Evolutionary conservation across 441 rosid species (phyloP), one percentile per base, ranked within the genome.

Genomic region (Hura crepitans): DNA sequence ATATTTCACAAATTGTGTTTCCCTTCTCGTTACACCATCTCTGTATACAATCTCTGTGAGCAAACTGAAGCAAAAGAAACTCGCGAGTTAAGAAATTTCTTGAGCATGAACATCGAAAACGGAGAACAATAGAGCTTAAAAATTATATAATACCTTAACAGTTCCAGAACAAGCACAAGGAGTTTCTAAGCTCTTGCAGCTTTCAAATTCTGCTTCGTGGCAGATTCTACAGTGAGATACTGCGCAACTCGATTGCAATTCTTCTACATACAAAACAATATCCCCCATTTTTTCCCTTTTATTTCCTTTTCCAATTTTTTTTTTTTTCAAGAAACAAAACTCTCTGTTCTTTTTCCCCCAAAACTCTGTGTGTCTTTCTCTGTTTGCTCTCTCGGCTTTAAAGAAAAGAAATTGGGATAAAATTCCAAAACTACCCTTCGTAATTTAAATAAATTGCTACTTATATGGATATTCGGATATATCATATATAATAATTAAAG

Each of bases 1-100:
- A 94, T 27, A 94, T 86, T 86, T 94, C 99, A 64, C 97, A 94
- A 66, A 79, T 85, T 17, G 91, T 89, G 83, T 85, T 90, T 63
- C 99, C 97, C 82, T 94, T 94, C 84, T 91, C 97, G 70, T 91
- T 55, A 22, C 97, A 91, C 99, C 99, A 94, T 74, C 96, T 85
- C 89, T 94, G 97, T 78, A 92, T 90, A 63, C 99, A 92, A 76
- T 86, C 90, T 81, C 97, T 89, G 58, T 92, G 99, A 0, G 97
- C 97, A 70, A 81, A 94, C 98, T 91, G 91, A 67, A 57, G 39
- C 30, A 31, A 46, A 37, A 15, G 30, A 46, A 55, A 25, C 1
- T 2, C 15, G 31, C 51, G 17, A 20, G 50, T 28, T 27, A 27
- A 31, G 31, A 49, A 56, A 14, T 27, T 27, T n/a, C n/a, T 14